phyloP scores from a whole-genome alignment of 257 asterid genomes.

The Solanum chaucha region DNA sequence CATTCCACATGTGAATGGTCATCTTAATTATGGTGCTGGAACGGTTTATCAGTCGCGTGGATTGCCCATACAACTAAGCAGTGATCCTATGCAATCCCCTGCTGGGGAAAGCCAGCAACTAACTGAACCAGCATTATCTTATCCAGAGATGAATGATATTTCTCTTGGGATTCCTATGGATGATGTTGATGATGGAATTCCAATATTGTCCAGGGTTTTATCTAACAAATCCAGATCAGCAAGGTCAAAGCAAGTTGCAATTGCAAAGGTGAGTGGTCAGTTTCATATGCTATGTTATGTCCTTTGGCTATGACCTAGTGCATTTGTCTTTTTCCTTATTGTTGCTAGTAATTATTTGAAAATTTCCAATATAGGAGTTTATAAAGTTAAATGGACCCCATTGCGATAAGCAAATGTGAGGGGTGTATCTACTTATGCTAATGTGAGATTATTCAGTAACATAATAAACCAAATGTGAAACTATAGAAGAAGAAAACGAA shows the following conservation, averaged over 20 bases:
- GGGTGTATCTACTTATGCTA: neutral
- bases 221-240: constrained; percentile 71
- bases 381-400: neutral
- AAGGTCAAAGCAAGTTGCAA: constrained; percentile 75
- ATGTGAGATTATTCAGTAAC: neutral
- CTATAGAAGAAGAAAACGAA: neutral
- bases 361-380: neutral
- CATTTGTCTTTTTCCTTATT: neutral
- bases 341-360: neutral
- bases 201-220: constrained; percentile 65
- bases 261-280: constrained; percentile 53
- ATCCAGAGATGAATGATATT: constrained; percentile 40
- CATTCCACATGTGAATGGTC: constrained; percentile 61
- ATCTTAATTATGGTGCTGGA: constrained; percentile 42
- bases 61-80: constrained; percentile 35
- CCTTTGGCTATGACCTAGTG: neutral
- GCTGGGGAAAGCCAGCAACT: constrained; percentile 32
- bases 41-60: constrained; percentile 52
- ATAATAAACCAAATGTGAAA: neutral
- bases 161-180: constrained; percentile 26
- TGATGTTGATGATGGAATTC: constrained; percentile 71
- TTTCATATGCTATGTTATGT: neutral
- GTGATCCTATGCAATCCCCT: constrained; percentile 15
- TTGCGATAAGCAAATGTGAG: neutral
- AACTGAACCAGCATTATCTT: constrained; percentile 55